These are phyloP conservation scores for Chaetomium tenue DNA, from an alignment of 495 filamentous ascomycete genomes.

Conservation along the genomic window DNA sequence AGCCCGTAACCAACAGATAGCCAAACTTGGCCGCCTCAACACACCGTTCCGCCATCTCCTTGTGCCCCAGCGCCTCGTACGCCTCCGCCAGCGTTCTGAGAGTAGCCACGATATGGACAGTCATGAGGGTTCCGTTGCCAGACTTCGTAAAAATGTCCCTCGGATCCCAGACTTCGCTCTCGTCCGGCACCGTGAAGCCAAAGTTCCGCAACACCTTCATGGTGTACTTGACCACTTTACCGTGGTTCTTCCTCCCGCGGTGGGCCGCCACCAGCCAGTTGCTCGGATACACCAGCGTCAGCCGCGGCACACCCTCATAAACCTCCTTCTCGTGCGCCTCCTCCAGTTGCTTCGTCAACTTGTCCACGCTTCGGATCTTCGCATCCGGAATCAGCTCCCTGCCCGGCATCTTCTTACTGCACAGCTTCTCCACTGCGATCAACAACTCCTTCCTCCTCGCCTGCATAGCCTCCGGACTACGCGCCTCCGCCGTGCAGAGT, in stretches of 20 bases:
- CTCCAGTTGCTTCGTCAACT: slow-evolving; percentile 38
- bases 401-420: slow-evolving; percentile 27
- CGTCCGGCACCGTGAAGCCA: slow-evolving; percentile 38
- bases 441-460: slow-evolving; percentile 32
- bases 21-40: slow-evolving; percentile 39
- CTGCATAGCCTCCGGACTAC: slow-evolving; percentile 18
- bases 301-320: slow-evolving; percentile 39
- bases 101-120: slow-evolving; percentile 41
- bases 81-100: slow-evolving; percentile 41
- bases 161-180: slow-evolving; percentile 32
- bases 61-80: slow-evolving; percentile 33
- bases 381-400: slow-evolving; percentile 33
- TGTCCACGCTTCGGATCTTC: slow-evolving; percentile 35
- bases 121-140: slow-evolving; percentile 37
- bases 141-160: slow-evolving; percentile 25
- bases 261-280: slow-evolving; percentile 46
- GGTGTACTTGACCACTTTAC: slow-evolving; percentile 40
- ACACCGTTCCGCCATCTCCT: slow-evolving; percentile 32
- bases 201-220: slow-evolving; percentile 45
- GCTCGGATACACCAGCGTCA: slow-evolving; percentile 44
- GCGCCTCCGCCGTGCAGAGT: slow-evolving; percentile 40
- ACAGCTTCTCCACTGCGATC: slow-evolving; percentile 31
- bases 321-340: slow-evolving; percentile 39
- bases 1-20: slow-evolving; percentile 42
- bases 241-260: slow-evolving; percentile 38